Percentiles rank a stretch among this genome's conserved stretches.
phyloP scores from a whole-genome alignment of 169 alveolate species.

The Amoebophrya sp. region DNA sequence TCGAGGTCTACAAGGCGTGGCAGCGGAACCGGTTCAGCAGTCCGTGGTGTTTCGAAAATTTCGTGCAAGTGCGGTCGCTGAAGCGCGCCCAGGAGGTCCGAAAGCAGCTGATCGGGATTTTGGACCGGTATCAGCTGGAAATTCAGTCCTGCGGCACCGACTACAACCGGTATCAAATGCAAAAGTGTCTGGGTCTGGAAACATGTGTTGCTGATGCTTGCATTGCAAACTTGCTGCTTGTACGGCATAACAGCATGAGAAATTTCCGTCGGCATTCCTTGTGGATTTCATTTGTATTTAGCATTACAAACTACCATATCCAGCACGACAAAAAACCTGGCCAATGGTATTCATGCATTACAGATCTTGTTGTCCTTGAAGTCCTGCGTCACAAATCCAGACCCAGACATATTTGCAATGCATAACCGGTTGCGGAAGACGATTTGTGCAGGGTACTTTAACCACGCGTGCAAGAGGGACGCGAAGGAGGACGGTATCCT shows the following conservation, averaged over 20 bases:
- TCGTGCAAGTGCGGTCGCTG: slow-evolving; percentile 80
- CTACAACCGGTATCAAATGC: slow-evolving; percentile 54
- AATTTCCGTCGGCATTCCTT: no score
- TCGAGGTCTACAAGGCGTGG: slow-evolving; percentile 92
- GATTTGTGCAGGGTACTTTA: neutral
- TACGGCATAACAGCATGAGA: no score
- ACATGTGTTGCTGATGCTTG: no score
- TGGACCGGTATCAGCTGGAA: slow-evolving; percentile 60
- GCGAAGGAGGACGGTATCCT: slow-evolving; percentile 92
- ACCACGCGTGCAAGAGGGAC: slow-evolving; percentile 58
- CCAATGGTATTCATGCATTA: no score
- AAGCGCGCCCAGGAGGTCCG: slow-evolving; percentile 91
- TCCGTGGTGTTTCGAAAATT: slow-evolving; percentile 95
- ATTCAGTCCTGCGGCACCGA: slow-evolving; percentile 74
- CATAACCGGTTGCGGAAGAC: slow-evolving; percentile 66
- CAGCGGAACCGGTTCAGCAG: slow-evolving; percentile 74
- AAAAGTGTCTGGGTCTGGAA: neutral
- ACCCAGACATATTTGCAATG: no score
- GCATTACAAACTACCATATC: no score
- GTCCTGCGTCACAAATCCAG: no score
- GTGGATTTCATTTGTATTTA: no score
- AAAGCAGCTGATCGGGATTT: slow-evolving; percentile 84
- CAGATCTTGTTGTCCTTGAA: no score
- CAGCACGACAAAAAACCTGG: no score
- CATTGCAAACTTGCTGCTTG: neutral